Conservation (phyloP, 345 rosid genomes). For the Citrus mangshanensis region DNA sequence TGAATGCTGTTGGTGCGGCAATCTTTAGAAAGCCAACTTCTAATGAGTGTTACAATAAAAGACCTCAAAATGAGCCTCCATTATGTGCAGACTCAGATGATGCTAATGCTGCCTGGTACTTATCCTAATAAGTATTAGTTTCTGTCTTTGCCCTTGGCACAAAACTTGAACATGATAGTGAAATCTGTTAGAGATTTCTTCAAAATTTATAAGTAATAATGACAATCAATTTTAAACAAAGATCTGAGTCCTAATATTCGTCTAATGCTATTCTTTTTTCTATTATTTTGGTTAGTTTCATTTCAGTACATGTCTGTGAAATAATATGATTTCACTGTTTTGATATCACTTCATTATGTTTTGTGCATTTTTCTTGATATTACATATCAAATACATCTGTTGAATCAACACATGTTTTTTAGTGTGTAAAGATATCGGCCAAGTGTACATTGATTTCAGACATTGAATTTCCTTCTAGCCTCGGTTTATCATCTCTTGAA, state of each 20-base stretch:
- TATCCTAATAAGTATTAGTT: not conserved
- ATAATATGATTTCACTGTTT: not conserved
- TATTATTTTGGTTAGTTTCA: not conserved
- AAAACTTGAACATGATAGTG: not conserved
- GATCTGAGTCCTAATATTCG: not conserved
- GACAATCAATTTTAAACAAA: not conserved
- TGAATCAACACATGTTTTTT: not conserved
- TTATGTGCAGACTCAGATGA: slow-evolving; percentile 69
- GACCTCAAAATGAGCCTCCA: slow-evolving; percentile 54
- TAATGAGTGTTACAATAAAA: slow-evolving; percentile 54
- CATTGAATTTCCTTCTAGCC: not conserved
- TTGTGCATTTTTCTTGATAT: not conserved
- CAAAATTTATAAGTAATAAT: not conserved
- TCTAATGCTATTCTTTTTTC: not conserved
- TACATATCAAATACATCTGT: not conserved
- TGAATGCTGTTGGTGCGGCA: slow-evolving; percentile 63
- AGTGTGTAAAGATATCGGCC: not conserved
- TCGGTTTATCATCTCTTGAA: not conserved
- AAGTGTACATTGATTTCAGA: not conserved
- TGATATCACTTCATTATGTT: not conserved
- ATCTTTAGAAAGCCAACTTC: slow-evolving; percentile 67
- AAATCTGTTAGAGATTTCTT: not conserved
- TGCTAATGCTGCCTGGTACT: slow-evolving; percentile 75
- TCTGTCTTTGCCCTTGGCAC: not conserved
- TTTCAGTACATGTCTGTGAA: not conserved